Percentiles rank a stretch among this genome's conserved stretches.
phyloP scores from a whole-genome alignment of 129 eudicot species.

The Erigeron canadensis region DNA sequence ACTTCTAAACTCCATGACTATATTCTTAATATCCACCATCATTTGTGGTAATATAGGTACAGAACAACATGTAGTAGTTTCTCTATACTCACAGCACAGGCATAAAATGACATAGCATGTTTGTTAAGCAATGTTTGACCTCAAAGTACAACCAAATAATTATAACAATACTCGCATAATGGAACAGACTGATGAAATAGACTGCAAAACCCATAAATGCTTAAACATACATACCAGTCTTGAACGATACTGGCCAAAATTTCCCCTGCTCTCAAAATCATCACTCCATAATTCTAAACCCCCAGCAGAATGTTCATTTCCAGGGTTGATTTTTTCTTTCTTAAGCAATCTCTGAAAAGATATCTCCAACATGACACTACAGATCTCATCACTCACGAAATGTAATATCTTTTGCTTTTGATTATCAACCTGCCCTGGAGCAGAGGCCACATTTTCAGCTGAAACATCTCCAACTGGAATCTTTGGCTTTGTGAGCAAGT shows the following conservation, averaged over 20 bases:
- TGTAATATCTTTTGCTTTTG: slow-evolving; percentile 57
- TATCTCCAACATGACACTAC: slow-evolving; percentile 59
- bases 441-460: slow-evolving; percentile 39
- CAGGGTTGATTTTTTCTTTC: slow-evolving; percentile 76
- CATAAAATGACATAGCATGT: no score
- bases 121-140: background rate
- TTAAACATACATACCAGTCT: slow-evolving; percentile 58
- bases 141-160: background rate
- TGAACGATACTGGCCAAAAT: slow-evolving; percentile 83
- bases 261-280: slow-evolving; percentile 83
- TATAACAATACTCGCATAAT: background rate
- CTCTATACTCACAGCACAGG: no score
- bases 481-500: slow-evolving; percentile 69
- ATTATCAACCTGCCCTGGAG: slow-evolving; percentile 58
- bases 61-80: no score
- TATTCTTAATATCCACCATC: no score
- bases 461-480: slow-evolving; percentile 46
- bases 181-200: background rate
- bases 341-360: slow-evolving; percentile 78
- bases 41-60: no score
- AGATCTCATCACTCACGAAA: slow-evolving; percentile 70
- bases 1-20: no score
- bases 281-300: slow-evolving; percentile 88
- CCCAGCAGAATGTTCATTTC: slow-evolving; percentile 44
- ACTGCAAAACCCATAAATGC: background rate